These are phyloP conservation scores for Chamaecrista fasciculata DNA, from an alignment of 306 rosid species.

Conservation along the genomic window DNA sequence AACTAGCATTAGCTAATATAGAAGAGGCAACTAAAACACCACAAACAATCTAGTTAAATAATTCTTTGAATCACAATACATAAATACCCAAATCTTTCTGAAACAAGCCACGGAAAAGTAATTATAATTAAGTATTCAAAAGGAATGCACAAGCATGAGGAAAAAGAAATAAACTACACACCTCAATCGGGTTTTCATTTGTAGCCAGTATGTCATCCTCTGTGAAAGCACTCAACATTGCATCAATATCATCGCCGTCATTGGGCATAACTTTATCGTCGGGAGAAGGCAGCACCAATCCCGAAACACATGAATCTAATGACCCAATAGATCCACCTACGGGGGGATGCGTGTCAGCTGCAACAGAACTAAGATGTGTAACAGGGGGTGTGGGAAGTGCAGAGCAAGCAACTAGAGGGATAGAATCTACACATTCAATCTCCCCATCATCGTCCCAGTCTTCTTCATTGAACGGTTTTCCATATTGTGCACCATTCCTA, in stretches of 20 bases:
- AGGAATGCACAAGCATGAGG: neutral
- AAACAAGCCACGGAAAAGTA: neutral
- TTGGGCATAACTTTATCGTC: slow-evolving; percentile 14
- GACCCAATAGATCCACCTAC: slow-evolving; percentile 21
- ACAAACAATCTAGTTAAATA: neutral
- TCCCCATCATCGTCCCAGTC: slow-evolving; percentile 67
- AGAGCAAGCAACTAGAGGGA: slow-evolving; percentile 21
- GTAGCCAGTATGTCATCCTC: slow-evolving; percentile 16
- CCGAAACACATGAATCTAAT: slow-evolving; percentile 43
- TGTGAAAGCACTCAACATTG: slow-evolving; percentile 14
- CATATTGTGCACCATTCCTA: slow-evolving; percentile 82
- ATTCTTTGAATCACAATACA: neutral
- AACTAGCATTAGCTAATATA: neutral
- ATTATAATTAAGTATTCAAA: neutral
- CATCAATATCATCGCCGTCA: slow-evolving; percentile 29
- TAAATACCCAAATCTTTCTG: neutral
- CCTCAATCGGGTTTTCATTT: slow-evolving; percentile 40
- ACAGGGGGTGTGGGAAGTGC: slow-evolving; percentile 13
- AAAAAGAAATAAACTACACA: slow-evolving; percentile 20
- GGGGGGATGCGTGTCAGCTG: slow-evolving; percentile 29
- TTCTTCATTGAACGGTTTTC: slow-evolving; percentile 65
- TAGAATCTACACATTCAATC: slow-evolving; percentile 29
- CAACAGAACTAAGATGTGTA: slow-evolving; percentile 18
- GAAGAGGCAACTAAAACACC: neutral
- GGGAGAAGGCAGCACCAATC: slow-evolving; percentile 26